These are phyloP conservation scores for Cryptomeria japonica DNA, from an alignment of 75 land plant genomes.

Conservation along the genomic window DNA sequence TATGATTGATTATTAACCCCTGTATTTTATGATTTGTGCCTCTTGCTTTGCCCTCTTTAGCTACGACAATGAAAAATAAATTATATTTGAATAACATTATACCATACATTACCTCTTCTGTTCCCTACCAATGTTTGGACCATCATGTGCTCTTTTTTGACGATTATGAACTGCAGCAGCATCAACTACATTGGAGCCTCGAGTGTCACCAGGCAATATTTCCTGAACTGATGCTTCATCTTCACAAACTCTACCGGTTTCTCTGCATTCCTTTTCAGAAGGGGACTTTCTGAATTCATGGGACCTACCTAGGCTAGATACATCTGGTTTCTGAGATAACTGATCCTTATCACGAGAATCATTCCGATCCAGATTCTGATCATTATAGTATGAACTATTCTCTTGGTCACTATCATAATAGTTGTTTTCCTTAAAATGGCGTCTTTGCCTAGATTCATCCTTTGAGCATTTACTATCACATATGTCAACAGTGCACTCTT, in stretches of 20 bases:
- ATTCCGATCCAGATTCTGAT: not conserved
- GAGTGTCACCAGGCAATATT: not conserved
- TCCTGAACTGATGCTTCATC: not conserved
- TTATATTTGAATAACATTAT: not conserved
- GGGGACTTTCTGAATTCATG: not conserved
- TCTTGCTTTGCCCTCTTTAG: not conserved
- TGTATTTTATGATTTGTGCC: not conserved
- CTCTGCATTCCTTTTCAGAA: not conserved
- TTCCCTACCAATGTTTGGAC: slow-evolving; percentile 5
- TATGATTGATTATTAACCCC: not conserved
- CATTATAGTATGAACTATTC: slow-evolving; percentile 6
- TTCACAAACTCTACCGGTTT: not conserved
- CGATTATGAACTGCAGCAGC: not conserved
- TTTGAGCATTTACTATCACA: slow-evolving; percentile 4
- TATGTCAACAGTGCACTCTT: slow-evolving; percentile 7
- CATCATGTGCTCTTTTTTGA: not conserved
- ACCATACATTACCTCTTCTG: slow-evolving; percentile 4
- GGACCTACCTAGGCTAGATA: not conserved
- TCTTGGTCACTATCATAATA: slow-evolving; percentile 10
- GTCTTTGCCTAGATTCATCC: not conserved
- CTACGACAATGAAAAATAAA: not conserved
- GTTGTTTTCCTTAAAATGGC: not conserved
- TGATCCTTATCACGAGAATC: not conserved
- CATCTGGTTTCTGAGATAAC: slow-evolving; percentile 6
- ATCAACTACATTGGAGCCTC: not conserved